Percentiles rank a stretch among this genome's conserved stretches.
Conservation (phyloP, 2,329 filamentous ascomycete species). For the Aspergillus tamarii region DNA sequence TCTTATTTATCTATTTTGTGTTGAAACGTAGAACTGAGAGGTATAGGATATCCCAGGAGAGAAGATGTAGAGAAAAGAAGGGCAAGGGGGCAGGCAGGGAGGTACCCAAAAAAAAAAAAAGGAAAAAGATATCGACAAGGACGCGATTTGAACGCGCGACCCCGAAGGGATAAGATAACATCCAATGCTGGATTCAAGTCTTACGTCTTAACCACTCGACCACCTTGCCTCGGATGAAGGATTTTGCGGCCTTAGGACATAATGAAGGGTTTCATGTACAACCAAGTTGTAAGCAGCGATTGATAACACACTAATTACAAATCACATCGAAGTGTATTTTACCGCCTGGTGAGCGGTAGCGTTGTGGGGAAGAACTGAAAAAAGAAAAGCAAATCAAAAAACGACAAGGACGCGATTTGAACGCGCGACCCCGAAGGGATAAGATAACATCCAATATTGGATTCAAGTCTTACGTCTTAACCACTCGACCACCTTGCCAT, state of each 20-base stretch:
- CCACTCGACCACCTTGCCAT: not conserved
- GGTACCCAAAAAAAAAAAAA: not conserved
- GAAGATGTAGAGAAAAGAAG: no score
- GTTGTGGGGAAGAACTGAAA: no score
- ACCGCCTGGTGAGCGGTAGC: no score
- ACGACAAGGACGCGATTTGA: conserved; percentile 11
- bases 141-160: conserved; percentile 10
- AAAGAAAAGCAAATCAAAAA: not conserved
- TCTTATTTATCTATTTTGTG: no score
- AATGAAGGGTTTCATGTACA: no score
- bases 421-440: conserved; percentile 10
- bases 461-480: not conserved
- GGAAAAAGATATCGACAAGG: conserved; percentile 2
- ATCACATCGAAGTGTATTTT: no score
- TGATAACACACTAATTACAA: no score
- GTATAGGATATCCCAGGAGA: no score
- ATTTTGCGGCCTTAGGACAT: no score
- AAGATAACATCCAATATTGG: not conserved
- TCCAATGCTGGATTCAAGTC: not conserved
- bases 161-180: conserved; percentile 10
- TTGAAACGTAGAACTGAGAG: no score
- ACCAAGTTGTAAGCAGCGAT: no score
- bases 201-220: conserved; percentile 1
- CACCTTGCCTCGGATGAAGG: not conserved
- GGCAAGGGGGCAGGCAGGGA: no score